Evolutionary conservation across 768 basidiomycete genomes (phyloP), one percentile per base, ranked within the genome.

Genomic region (Pisolithus albus): DNA sequence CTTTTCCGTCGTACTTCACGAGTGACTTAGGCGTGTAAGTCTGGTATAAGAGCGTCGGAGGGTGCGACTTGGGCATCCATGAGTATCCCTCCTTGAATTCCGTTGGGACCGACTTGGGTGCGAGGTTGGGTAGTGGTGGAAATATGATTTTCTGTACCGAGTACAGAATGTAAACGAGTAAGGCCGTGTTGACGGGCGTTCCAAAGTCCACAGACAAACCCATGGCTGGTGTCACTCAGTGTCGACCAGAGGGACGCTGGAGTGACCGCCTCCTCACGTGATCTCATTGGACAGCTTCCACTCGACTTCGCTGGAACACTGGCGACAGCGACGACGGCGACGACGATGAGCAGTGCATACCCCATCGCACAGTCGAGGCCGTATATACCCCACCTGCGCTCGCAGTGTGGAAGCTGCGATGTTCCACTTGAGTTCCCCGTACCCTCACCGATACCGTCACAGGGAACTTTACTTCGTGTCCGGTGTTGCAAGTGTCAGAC

Each of bases 31-130:
- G 84, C 0, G 89, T 94, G 64, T 83, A 96, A 0, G 78, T 80
- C 64, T 81, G 77, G 70, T 82, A 92, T 19, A 92, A 66, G 18
- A 92, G 76, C 0, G 87, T 84, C 2, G 86, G 83, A 2, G 88
- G 83, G 60, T 95, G 92, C 0, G 77, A 60, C 57, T 84, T 82
- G 1, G 95, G 95, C 75, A 92, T 80, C 92, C 92, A 97, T 57
- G 90, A 87, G 75, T 97, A 98, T 1, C 84, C 81, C 1, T 81
- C 70, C 64, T 87, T 84, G 78, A 89, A 90, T 58, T 88, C 85
- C 56, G 75, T 67, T 1, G 85, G 86, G 15, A 82, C 67, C 3
- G 61, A 68, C 46, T 70, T 72, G 0, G 81, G 74, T 34, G 71
- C 70, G 0, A 47, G n/a, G 21, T 47, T 21, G 10, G 78, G 67